Evolutionary conservation across 768 basidiomycete genomes (phyloP).

Genomic region (Pisolithus marmoratus): DNA sequence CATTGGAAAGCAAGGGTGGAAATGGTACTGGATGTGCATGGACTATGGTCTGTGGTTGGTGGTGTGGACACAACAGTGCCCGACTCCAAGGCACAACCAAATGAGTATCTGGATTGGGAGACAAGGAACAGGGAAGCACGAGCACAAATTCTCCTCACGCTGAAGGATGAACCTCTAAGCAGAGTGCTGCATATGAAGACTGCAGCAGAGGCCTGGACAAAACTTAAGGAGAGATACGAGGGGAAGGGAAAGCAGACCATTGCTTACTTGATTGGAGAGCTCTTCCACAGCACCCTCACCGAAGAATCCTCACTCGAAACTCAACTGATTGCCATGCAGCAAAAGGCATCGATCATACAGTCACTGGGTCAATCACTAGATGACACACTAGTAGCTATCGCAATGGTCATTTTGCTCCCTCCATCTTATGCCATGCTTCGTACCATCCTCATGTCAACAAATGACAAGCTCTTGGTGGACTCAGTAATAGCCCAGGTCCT

Average conservation of each 20-base stretch:
- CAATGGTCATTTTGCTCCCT: conserved; percentile 17
- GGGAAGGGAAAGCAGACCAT: conserved; percentile 17
- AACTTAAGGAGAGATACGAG: conserved; percentile 13
- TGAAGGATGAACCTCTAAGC: conserved; percentile 18
- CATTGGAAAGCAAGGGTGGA: conserved; percentile 5
- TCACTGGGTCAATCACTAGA: conserved; percentile 12
- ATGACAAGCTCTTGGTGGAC: background rate
- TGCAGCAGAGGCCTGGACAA: conserved; percentile 16
- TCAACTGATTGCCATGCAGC: conserved; percentile 15
- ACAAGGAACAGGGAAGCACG: conserved; percentile 11
- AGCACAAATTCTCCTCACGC: conserved; percentile 18
- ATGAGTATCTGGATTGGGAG: background rate
- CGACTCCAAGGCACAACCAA: background rate
- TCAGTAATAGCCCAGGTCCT: background rate
- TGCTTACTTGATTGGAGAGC: conserved; percentile 17
- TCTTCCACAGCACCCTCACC: conserved; percentile 16
- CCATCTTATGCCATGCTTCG: conserved; percentile 12
- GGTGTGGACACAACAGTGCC: background rate
- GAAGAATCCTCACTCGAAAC: conserved; percentile 10
- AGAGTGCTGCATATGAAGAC: conserved; percentile 9
- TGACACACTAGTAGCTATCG: conserved; percentile 15
- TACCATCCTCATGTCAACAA: conserved; percentile 14
- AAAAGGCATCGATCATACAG: conserved; percentile 8
- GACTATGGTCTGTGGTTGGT: conserved; percentile 3
- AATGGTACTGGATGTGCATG: conserved; percentile 14